Evolutionary conservation across 345 rosid genomes (phyloP).

Genomic region (Lepidium africanum): DNA sequence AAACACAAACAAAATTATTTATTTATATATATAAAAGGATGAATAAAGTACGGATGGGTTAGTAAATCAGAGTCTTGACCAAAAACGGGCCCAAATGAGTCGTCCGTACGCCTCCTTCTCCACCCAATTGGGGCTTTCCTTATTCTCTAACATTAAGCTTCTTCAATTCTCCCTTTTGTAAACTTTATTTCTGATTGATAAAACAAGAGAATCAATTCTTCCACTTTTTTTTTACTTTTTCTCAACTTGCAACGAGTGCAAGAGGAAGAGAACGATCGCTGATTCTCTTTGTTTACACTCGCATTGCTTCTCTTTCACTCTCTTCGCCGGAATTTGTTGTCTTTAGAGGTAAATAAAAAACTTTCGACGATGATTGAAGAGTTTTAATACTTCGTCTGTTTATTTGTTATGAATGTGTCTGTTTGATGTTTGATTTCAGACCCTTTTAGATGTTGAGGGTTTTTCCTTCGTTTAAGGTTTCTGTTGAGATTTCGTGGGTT

Average conservation of each 20-base stretch:
- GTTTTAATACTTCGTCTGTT: neutral
- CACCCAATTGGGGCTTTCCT: constrained; percentile 10
- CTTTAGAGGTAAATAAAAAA: neutral
- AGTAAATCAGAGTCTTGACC: neutral
- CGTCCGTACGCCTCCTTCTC: constrained; percentile 21
- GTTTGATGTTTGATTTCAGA: neutral
- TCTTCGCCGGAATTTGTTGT: neutral
- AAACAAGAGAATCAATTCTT: constrained; percentile 15
- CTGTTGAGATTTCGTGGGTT: neutral
- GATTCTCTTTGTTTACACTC: constrained; percentile 4
- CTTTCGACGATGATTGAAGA: neutral
- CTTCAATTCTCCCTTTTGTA: neutral
- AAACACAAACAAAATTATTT: neutral
- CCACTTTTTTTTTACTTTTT: neutral
- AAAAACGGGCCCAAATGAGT: constrained; percentile 12
- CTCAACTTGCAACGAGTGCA: neutral
- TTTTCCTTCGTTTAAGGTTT: neutral
- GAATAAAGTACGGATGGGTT: neutral
- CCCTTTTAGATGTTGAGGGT: neutral
- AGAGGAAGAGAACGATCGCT: constrained; percentile 3
- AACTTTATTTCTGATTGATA: neutral
- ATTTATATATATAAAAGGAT: no score
- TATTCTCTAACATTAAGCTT: no score
- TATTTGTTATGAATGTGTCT: neutral
- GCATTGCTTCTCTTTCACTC: constrained; percentile 7